Evolutionary conservation across 2,329 filamentous ascomycete species (phyloP).

Genomic region (Pyrenophora tritici-repentis): DNA sequence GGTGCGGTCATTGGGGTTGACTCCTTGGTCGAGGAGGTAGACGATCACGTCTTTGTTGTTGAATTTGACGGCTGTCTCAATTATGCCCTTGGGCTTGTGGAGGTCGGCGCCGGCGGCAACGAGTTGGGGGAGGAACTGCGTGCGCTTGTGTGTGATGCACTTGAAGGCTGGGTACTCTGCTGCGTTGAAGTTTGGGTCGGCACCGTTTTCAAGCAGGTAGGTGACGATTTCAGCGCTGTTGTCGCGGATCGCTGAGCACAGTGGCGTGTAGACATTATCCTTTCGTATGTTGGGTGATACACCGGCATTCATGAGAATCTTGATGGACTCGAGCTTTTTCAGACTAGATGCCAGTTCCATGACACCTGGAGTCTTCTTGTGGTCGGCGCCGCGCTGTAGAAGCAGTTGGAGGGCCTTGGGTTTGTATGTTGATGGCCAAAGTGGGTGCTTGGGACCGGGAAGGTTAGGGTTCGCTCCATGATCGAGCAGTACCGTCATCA

Average conservation of each 20-base stretch:
- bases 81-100: slow-evolving; percentile 65
- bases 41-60: slow-evolving; percentile 66
- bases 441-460: slow-evolving; percentile 70
- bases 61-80: slow-evolving; percentile 66
- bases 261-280: slow-evolving; percentile 69
- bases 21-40: slow-evolving; percentile 64
- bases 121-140: slow-evolving; percentile 64
- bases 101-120: slow-evolving; percentile 64
- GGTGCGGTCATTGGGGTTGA: slow-evolving; percentile 65
- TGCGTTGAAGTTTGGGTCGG: slow-evolving; percentile 60
- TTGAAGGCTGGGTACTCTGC: slow-evolving; percentile 71
- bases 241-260: slow-evolving; percentile 71
- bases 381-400: slow-evolving; percentile 63
- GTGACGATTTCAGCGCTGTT: slow-evolving; percentile 66
- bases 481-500: slow-evolving; percentile 60
- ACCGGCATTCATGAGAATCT: slow-evolving; percentile 61
- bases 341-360: slow-evolving; percentile 68
- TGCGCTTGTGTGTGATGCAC: slow-evolving; percentile 68
- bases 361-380: slow-evolving; percentile 64
- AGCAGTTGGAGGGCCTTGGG: slow-evolving; percentile 63
- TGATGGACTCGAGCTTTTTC: slow-evolving; percentile 67
- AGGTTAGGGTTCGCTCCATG: slow-evolving; percentile 70
- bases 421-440: slow-evolving; percentile 68
- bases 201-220: slow-evolving; percentile 60
- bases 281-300: slow-evolving; percentile 67